These are phyloP conservation scores for Fusarium sacchari DNA, from an alignment of 2,329 filamentous ascomycete species.

Conservation along the genomic window DNA sequence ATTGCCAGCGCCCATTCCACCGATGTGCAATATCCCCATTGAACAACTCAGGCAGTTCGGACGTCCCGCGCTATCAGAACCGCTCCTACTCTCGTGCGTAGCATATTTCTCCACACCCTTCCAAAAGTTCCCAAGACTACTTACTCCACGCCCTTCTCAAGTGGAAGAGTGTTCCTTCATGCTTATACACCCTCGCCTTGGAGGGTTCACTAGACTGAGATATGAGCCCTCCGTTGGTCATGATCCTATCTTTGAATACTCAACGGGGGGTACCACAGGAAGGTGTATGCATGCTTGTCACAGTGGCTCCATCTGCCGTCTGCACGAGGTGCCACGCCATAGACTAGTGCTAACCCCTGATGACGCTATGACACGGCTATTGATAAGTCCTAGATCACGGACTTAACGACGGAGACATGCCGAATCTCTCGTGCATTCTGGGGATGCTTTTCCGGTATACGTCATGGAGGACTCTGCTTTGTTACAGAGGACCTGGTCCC, in stretches of 20 bases:
- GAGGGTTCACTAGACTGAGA: rapidly evolving
- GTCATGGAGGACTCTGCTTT: neutral
- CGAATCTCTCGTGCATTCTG: rapidly evolving
- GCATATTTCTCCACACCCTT: rapidly evolving
- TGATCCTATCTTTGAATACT: rapidly evolving
- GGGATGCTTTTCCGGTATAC: rapidly evolving
- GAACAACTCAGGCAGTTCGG: rapidly evolving
- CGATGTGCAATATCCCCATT: neutral
- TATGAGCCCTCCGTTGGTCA: rapidly evolving
- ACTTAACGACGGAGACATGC: rapidly evolving
- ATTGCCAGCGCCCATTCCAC: neutral
- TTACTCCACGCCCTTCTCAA: neutral
- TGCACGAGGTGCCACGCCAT: no score
- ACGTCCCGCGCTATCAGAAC: rapidly evolving
- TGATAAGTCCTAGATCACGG: rapidly evolving
- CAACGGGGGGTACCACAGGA: no score
- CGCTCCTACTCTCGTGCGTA: rapidly evolving
- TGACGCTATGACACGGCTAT: neutral
- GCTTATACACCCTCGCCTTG: neutral
- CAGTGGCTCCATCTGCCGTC: neutral
- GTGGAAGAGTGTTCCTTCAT: neutral
- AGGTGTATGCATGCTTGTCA: neutral
- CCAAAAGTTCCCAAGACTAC: neutral
- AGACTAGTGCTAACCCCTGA: no score
- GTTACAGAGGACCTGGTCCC: rapidly evolving